Conservation (phyloP, 768 basidiomycete species). For the Phaeotremella fagi region DNA sequence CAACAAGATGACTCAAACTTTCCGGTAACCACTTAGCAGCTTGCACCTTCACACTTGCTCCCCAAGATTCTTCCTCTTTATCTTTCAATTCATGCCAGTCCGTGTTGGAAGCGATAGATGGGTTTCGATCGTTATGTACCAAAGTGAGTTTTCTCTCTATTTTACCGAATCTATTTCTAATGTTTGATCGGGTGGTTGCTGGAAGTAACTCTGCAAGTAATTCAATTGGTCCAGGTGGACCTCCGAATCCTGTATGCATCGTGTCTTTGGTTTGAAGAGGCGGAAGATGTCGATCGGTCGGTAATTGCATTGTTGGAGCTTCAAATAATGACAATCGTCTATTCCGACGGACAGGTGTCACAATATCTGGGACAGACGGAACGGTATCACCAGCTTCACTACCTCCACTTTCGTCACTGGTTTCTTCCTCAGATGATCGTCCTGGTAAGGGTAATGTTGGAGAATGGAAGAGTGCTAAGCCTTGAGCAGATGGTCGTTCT, state of each 20-base stretch:
- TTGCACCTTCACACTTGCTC: slow-evolving; percentile 2
- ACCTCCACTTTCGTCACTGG: neutral
- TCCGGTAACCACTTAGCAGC: slow-evolving; percentile 40
- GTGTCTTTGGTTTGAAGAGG: neutral
- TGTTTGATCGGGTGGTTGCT: neutral
- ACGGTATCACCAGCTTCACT: neutral
- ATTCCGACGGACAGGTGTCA: neutral
- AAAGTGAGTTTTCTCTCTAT: neutral
- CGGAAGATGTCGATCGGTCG: neutral
- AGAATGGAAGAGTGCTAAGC: neutral
- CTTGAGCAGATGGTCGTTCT: neutral
- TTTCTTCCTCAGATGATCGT: neutral
- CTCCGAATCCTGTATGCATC: neutral
- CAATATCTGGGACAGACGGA: neutral
- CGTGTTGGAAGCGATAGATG: neutral
- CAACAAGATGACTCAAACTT: slow-evolving; percentile 27
- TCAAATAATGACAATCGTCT: neutral
- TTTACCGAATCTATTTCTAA: neutral
- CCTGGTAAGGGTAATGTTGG: neutral
- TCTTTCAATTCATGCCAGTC: neutral
- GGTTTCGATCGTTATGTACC: neutral
- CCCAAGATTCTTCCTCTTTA: slow-evolving; percentile 2
- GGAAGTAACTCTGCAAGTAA: neutral
- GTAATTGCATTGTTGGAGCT: neutral
- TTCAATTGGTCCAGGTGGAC: neutral